Evolutionary conservation across 2,329 filamentous ascomycete species (phyloP).

Genomic region (Cercospora brassicicola): DNA sequence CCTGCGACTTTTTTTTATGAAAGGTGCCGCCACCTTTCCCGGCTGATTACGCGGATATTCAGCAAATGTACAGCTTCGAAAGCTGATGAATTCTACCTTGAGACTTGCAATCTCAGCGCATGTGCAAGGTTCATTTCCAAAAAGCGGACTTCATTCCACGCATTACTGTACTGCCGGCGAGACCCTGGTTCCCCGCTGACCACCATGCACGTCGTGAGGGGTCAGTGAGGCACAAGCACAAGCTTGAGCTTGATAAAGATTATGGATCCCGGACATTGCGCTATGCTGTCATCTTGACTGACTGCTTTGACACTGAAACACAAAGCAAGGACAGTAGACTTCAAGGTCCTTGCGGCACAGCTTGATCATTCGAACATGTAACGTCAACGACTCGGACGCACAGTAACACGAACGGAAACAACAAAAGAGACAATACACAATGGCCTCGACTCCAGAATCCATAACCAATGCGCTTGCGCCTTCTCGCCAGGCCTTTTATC

Average conservation of each 20-base stretch:
- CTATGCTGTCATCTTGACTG: not conserved
- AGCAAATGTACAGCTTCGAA: not conserved
- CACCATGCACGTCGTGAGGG: conserved; percentile 8
- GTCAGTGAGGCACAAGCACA: not conserved
- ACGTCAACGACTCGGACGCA: too few relatives aligned
- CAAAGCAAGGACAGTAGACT: not conserved
- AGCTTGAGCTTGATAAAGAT: not conserved
- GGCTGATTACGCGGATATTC: not conserved
- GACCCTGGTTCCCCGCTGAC: conserved; percentile 11
- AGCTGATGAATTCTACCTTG: not conserved
- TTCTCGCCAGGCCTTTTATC: conserved; percentile 13
- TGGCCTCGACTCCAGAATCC: conserved; percentile 8
- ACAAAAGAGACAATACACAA: not conserved
- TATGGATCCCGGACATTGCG: not conserved
- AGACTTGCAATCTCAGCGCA: not conserved
- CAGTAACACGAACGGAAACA: too few relatives aligned
- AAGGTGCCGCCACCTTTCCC: not conserved
- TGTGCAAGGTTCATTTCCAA: not conserved
- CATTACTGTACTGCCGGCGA: not conserved
- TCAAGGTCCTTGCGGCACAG: not conserved
- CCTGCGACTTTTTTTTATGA: not conserved
- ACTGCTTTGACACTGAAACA: not conserved
- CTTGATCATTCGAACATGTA: not conserved
- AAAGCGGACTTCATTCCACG: not conserved
- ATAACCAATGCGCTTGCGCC: conserved; percentile 12